These are phyloP conservation scores for Paramyrothecium sp. DNA, from an alignment of 2,329 filamentous ascomycete species.

Conservation along the genomic window DNA sequence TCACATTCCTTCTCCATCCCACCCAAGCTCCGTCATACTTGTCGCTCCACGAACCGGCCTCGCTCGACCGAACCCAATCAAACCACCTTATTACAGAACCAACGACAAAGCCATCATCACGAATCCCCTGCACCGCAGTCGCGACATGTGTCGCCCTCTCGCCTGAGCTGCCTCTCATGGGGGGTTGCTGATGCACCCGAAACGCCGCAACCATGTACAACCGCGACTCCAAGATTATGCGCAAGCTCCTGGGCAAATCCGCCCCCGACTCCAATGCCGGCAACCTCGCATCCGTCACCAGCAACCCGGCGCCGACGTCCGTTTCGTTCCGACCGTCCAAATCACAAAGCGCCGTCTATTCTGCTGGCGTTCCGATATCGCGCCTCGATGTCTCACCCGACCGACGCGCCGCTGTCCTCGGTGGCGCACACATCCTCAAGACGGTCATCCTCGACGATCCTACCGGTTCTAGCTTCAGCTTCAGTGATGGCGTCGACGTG, in stretches of 20 bases:
- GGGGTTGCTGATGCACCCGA: slow-evolving; percentile 27
- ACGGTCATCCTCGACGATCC: slow-evolving; percentile 54
- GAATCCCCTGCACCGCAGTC: neutral
- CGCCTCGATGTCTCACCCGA: slow-evolving; percentile 60
- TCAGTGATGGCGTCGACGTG: slow-evolving; percentile 58
- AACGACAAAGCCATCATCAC: too few relatives aligned
- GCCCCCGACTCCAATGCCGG: slow-evolving; percentile 44
- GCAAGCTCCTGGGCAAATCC: slow-evolving; percentile 58
- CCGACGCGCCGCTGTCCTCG: slow-evolving; percentile 54
- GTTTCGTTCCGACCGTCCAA: slow-evolving; percentile 48
- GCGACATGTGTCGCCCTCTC: neutral
- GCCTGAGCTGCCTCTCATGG: slow-evolving; percentile 24
- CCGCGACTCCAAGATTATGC: slow-evolving; percentile 56
- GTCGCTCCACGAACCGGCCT: too few relatives aligned
- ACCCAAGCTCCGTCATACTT: too few relatives aligned
- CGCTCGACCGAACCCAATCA: too few relatives aligned
- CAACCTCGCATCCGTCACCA: slow-evolving; percentile 41
- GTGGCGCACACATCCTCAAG: slow-evolving; percentile 59
- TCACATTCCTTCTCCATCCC: too few relatives aligned
- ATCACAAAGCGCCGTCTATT: slow-evolving; percentile 55
- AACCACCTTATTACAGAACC: too few relatives aligned
- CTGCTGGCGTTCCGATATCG: slow-evolving; percentile 50
- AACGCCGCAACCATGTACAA: slow-evolving; percentile 44
- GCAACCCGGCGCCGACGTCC: slow-evolving; percentile 36
- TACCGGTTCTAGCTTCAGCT: slow-evolving; percentile 32